Base-by-base conservation (phyloP, 352 stramenopile genomes). In the Phytophthora pinifolia region DNA sequence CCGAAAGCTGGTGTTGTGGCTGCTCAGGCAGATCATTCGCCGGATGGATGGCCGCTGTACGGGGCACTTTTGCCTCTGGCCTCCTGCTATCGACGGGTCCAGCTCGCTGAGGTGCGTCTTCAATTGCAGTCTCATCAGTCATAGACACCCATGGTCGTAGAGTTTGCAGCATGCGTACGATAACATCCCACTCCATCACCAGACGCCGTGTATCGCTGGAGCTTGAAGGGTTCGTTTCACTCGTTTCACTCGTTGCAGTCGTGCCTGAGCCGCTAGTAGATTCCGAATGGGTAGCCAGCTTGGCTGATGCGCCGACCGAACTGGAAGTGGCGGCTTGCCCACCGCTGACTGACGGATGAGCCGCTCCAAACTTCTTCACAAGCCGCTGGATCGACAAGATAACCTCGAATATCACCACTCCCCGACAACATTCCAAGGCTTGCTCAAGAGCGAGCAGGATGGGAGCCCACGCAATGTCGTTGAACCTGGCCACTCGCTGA, bases 321-420 rank as follows among this genome's bases (percentile, higher is more conserved):
- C 30, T 47, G 25, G 25, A 14, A 51, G 25, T 29, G 25, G 20
- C 20, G n/a, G 25, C 63, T 53, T 60, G 47, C 13, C 47, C 44
- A 9, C n/a, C 43, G 31, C 39, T 56, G 14, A 34, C 29, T 13
- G 49, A 29, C 29, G 46, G 29, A 36, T 61, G 56, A 32, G 25
- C 33, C 29, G 52, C 44, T 30, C 86, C 86, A 63, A 90, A 96
- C 46, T 96, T 96, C 43, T 96, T 96, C 27, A 96, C 82, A 17
- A 96, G 59, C 15, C 86, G 80, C 41, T 94, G 86, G 9, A 96
- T 59, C 7, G 84, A 81, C n/a, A 96, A 63, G 18, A 96, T 90
- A 10, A 96, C 79, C 62, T 96, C 86, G 29, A 92, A 94, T 22
- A 94, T 79, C 7, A 96, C 86, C 18, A 94, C 76, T 31, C 79